Base-by-base conservation (phyloP, 805 yeast genomes). In the Sporopachydermia quercuum region DNA sequence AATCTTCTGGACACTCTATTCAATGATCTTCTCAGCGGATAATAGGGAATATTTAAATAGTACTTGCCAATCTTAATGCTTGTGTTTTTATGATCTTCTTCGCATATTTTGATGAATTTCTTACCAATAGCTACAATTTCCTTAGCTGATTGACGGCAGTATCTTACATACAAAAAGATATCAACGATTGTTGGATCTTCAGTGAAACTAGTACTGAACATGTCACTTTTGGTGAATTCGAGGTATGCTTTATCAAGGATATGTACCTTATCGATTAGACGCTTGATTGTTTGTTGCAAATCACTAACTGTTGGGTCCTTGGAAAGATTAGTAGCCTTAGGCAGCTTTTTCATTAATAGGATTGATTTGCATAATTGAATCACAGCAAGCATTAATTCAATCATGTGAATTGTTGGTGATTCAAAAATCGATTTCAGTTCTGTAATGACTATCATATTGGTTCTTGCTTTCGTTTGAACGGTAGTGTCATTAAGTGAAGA, bases 1-100 rank as follows among this genome's bases (percentile, higher is more conserved):
- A 68, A 65, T 37, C 60, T 68, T 19, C 47, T 51, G 0, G 70
- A 63, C n/a, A 66, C 43, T 33, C 68, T 55, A 35, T 57, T 56
- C 8, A 70, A 39, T 0, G 71, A 65, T 40, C 70, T 52, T 3
- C 45, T 36, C 4, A 62, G 42, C 2, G 73, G 68, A 43, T 68
- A 65, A 15, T 54, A 53, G 2, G 70, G 67, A 2, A 49, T 34
- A 6, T 49, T 44, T 2, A n/a, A n/a, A n/a, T n/a, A n/a, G n/a
- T n/a, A 66, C n/a, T 38, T 52, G 53, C 68, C 65, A 65, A n/a
- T 45, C 34, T 27, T n/a, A 45, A 40, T 19, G n/a, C 5, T 18
- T 39, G n/a, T n/a, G n/a, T n/a, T n/a, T n/a, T n/a, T n/a, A n/a
- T n/a, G n/a, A n/a, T n/a, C n/a, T n/a, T n/a, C n/a, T n/a, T n/a